phyloP scores from a whole-genome alignment of 2,329 filamentous ascomycete species.

The Thielaviopsis populi region DNA sequence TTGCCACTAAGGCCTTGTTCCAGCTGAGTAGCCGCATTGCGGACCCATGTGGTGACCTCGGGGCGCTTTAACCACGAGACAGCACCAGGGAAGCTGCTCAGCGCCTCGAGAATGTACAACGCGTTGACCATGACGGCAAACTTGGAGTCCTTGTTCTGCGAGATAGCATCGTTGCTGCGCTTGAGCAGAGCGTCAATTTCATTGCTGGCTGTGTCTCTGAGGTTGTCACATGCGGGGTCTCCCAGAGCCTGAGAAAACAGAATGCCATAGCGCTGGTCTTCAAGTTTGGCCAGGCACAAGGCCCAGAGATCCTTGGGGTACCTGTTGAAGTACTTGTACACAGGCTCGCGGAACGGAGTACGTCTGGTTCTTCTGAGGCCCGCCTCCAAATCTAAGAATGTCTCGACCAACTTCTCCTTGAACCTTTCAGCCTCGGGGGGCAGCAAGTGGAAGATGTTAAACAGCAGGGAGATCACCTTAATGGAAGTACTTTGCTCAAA shows the following conservation, averaged over 20 bases:
- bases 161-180: conserved; percentile 46
- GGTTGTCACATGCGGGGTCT: conserved; percentile 55
- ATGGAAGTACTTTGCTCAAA: conserved; percentile 87
- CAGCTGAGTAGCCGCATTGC: conserved; percentile 58
- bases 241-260: conserved; percentile 79
- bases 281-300: conserved; percentile 63
- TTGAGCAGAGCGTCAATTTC: conserved; percentile 60
- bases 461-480: conserved; percentile 86
- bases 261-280: conserved; percentile 74
- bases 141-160: conserved; percentile 53
- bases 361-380: conserved; percentile 73
- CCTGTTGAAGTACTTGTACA: conserved; percentile 85
- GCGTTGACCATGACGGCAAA: conserved; percentile 65
- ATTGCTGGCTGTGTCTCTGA: conserved; percentile 59
- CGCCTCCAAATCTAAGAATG: conserved; percentile 76
- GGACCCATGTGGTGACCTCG: conserved; percentile 45
- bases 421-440: conserved; percentile 81
- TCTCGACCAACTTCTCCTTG: conserved; percentile 77
- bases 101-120: conserved; percentile 68
- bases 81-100: conserved; percentile 51
- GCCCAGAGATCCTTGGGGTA: conserved; percentile 80
- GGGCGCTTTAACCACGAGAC: conserved; percentile 58
- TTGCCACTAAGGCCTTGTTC: conserved; percentile 34
- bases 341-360: conserved; percentile 78
- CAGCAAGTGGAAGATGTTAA: conserved; percentile 94